phyloP scores from a whole-genome alignment of 352 stramenopile species.

The Globisporangium carolinianum region DNA sequence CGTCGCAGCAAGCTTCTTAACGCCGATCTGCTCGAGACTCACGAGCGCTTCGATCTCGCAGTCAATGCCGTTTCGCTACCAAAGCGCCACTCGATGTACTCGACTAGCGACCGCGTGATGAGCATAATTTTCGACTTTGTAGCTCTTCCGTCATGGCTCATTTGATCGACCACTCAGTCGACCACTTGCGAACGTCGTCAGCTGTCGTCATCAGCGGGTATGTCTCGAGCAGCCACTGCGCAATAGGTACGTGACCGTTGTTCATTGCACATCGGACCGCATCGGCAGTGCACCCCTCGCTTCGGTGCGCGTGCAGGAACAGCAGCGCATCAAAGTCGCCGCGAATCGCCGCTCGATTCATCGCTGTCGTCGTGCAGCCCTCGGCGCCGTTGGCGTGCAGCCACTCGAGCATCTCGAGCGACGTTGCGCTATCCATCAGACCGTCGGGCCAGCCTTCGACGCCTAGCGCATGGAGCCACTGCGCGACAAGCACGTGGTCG shows the following conservation, averaged over 20 bases:
- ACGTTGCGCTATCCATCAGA: background rate
- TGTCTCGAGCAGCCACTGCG: slow-evolving; percentile 1
- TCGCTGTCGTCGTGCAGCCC: background rate
- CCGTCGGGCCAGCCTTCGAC: background rate
- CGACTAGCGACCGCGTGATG: slow-evolving; percentile 69
- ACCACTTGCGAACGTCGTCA: background rate
- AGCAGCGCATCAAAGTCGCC: slow-evolving; percentile 5
- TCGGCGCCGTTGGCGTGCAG: slow-evolving; percentile 13
- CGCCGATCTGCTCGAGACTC: slow-evolving; percentile 89
- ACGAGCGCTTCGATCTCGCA: slow-evolving; percentile 83
- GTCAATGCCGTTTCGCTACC: slow-evolving; percentile 94
- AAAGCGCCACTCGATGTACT: slow-evolving; percentile 98
- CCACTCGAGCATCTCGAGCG: slow-evolving; percentile 19
- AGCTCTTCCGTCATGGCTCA: too few species aligned
- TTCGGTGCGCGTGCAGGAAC: background rate
- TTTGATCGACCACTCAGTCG: too few species aligned
- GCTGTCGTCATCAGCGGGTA: background rate
- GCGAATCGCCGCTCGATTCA: background rate
- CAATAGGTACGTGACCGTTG: background rate
- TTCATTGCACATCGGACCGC: background rate
- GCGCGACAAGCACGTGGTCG: background rate
- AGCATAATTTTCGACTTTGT: too few species aligned
- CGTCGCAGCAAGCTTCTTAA: slow-evolving; percentile 91
- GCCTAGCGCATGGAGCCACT: background rate
- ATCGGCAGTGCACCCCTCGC: background rate